Evolutionary conservation across 257 asterid genomes (phyloP).

Genomic region (Penstemon eatonii): DNA sequence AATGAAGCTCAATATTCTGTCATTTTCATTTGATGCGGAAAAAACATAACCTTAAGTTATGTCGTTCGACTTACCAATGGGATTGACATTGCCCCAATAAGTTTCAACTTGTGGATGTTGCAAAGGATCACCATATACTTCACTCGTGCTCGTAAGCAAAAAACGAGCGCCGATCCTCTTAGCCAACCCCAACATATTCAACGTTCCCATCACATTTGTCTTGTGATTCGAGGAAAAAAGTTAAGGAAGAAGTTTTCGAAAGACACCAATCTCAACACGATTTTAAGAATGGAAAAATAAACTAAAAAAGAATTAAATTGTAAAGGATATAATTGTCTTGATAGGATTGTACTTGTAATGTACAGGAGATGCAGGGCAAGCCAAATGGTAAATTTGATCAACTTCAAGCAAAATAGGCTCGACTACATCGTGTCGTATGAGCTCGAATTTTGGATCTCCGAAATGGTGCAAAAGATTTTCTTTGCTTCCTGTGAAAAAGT

Average conservation of each 20-base stretch:
- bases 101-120: constrained; percentile 96
- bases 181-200: constrained; percentile 97
- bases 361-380: constrained; percentile 96
- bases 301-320: too few species aligned
- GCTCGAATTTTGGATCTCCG: constrained; percentile 66
- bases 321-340: constrained; percentile 91
- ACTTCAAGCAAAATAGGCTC: constrained; percentile 89
- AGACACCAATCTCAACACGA: background rate
- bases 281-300: background rate
- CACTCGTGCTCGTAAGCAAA: constrained; percentile 97
- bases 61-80: constrained; percentile 57
- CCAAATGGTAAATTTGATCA: constrained; percentile 88
- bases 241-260: constrained; percentile 28
- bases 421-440: constrained; percentile 82
- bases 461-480: constrained; percentile 75
- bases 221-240: constrained; percentile 48
- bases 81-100: constrained; percentile 99
- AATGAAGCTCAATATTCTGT: too few species aligned
- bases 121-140: constrained; percentile 93
- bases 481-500: constrained; percentile 76
- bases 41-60: too few species aligned
- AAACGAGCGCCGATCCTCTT: constrained; percentile 97
- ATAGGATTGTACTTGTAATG: constrained; percentile 91
- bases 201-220: constrained; percentile 96
- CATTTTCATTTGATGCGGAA: too few species aligned